Percentiles rank a stretch among this genome's conserved stretches.
phyloP scores from a whole-genome alignment of 2,329 filamentous ascomycete genomes.

The Elsinoe ampelina region DNA sequence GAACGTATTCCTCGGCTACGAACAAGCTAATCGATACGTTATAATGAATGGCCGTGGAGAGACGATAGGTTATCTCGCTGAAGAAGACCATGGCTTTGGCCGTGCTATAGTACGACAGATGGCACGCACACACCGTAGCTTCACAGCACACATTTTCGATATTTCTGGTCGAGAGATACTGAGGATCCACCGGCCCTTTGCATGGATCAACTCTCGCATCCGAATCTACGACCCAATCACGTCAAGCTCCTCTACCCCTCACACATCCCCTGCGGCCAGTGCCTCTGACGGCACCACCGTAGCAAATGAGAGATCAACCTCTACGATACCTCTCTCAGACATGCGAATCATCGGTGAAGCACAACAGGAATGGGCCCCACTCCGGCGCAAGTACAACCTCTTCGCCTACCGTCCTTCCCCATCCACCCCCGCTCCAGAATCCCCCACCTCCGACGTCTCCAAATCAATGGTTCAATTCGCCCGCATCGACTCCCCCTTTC shows the following conservation, averaged over 20 bases:
- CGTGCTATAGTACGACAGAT: constrained; percentile 49
- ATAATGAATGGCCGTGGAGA: constrained; percentile 56
- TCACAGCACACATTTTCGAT: constrained; percentile 58
- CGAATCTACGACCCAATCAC: constrained; percentile 43
- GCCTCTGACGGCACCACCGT: constrained; percentile 35
- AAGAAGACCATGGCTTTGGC: constrained; percentile 51
- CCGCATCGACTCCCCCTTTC: constrained; percentile 51
- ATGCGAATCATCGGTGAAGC: constrained; percentile 57
- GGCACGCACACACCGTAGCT: constrained; percentile 53
- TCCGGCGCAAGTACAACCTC: constrained; percentile 55
- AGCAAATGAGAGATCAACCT: constrained; percentile 32
- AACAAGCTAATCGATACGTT: constrained; percentile 57
- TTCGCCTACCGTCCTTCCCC: constrained; percentile 45
- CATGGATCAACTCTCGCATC: constrained; percentile 53
- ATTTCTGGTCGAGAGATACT: constrained; percentile 51
- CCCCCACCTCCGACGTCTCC: constrained; percentile 37
- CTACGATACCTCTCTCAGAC: constrained; percentile 42
- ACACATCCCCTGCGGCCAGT: constrained; percentile 16
- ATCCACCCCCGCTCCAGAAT: constrained; percentile 38
- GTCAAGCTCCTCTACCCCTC: not conserved
- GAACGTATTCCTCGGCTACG: constrained; percentile 57
- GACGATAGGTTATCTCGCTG: constrained; percentile 55
- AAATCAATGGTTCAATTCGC: constrained; percentile 49
- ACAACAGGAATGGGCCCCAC: constrained; percentile 54
- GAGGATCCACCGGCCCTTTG: constrained; percentile 54